Percentiles rank a stretch among this genome's conserved stretches.
These are phyloP conservation scores for Aristolochia contorta DNA, from an alignment of 164 flowering plant species.

Conservation along the genomic window DNA sequence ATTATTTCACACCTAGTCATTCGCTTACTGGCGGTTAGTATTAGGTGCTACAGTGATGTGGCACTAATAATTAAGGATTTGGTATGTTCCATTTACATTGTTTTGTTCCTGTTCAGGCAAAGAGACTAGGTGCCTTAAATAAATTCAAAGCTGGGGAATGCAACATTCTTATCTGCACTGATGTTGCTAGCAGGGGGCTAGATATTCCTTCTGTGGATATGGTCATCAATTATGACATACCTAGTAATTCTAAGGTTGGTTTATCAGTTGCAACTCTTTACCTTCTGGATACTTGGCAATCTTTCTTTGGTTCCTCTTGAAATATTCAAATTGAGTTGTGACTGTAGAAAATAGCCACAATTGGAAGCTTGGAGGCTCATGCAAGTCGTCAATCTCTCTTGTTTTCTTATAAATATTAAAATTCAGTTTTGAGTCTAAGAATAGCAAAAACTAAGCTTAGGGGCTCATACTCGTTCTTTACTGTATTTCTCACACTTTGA, in stretches of 20 bases:
- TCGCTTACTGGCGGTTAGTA: no score
- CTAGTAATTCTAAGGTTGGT: slow-evolving; percentile 72
- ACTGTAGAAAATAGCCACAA: no score
- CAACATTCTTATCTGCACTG: slow-evolving; percentile 80
- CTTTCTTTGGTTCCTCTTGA: background rate
- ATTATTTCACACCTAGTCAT: no score
- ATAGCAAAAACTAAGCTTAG: no score
- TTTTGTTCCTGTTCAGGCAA: slow-evolving; percentile 34
- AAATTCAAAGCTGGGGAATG: slow-evolving; percentile 90
- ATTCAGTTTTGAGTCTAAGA: no score
- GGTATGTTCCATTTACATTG: background rate
- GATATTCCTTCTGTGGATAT: slow-evolving; percentile 92
- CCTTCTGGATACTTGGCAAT: background rate
- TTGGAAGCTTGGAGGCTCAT: no score
- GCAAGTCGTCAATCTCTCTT: background rate
- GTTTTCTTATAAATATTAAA: background rate
- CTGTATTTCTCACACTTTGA: background rate
- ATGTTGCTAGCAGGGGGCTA: slow-evolving; percentile 94
- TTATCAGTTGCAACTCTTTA: background rate
- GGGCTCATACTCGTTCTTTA: background rate
- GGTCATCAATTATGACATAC: slow-evolving; percentile 93
- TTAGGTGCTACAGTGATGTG: no score
- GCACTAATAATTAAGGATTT: no score
- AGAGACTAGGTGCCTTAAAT: slow-evolving; percentile 83
- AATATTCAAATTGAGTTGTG: background rate